A percentile compares a stretch with the other conserved stretches of the same genome.
These are phyloP conservation scores for Gnetum montanum DNA, from an alignment of 75 land plant genomes.

Conservation along the genomic window DNA sequence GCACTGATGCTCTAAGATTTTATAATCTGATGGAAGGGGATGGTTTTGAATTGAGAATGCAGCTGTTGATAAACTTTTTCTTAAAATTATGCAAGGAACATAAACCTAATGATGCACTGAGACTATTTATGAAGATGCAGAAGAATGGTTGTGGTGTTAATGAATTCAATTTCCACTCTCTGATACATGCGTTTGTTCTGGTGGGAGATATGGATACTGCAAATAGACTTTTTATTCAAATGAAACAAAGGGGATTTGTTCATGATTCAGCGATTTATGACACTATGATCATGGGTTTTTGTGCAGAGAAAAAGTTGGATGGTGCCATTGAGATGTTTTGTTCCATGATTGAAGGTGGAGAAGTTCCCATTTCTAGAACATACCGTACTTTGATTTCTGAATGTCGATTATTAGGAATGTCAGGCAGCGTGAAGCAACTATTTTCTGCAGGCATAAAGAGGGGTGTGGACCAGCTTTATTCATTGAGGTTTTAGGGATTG, in stretches of 20 bases:
- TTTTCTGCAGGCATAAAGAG: background rate
- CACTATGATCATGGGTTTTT: conserved; percentile 21
- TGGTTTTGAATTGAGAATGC: conserved; percentile 1
- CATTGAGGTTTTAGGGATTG: too few relatives aligned
- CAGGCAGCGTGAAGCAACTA: background rate
- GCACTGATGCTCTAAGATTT: conserved; percentile 17
- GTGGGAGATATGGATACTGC: conserved; percentile 2
- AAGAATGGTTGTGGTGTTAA: background rate
- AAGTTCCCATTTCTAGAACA: conserved; percentile 16
- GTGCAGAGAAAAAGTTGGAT: conserved; percentile 1
- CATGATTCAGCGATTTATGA: conserved; percentile 31
- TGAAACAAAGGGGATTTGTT: conserved; percentile 12
- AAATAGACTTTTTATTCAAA: conserved; percentile 6
- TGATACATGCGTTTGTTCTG: conserved; percentile 17
- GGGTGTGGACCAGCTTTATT: conserved; percentile 1
- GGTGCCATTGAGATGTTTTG: conserved; percentile 12
- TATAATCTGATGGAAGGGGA: conserved; percentile 15
- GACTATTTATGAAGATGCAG: conserved; percentile 13
- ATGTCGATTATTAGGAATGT: background rate
- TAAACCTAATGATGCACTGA: conserved; percentile 1
- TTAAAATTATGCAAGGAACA: conserved; percentile 4
- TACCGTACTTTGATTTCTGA: conserved; percentile 22
- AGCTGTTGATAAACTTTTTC: background rate
- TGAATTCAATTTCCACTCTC: conserved; percentile 7
- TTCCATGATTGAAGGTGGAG: conserved; percentile 10